Evolutionary conservation across 768 basidiomycete genomes (phyloP), one percentile per base, ranked within the genome.

Genomic region (Lactarius psammicola): DNA sequence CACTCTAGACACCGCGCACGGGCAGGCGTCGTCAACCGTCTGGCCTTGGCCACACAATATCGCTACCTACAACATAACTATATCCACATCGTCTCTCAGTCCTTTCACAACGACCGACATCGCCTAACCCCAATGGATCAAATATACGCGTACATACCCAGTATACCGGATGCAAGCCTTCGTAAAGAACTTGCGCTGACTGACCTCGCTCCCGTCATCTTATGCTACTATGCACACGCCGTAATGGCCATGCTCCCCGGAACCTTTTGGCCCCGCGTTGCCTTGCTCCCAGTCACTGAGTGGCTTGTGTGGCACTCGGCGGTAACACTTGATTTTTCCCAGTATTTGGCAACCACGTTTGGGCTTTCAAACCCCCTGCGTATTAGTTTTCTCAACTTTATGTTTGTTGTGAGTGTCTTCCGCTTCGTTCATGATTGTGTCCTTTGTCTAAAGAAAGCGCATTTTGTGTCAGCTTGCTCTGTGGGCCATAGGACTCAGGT

Each of bases 221-320:
- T 62, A 28, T 56, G 59, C 31, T 68, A 68, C 63, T 68, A 68
- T 44, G 56, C 42, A 13, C 67, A 68, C 18, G 69, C 67, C 2
- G 51, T 68, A 17, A 58, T 68, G 60, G 69, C 57, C 36, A 64
- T 69, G 31, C 60, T 69, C 15, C 66, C 54, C 6, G 26, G 46
- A 15, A 69, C 69, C 0, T 62, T 53, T 20, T 44, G 56, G 38
- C 11, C 60, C 26, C 56, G 59, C 7, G 17, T 62, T 13, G 53
- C 60, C n/a, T 28, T 69, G 15, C 30, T 69, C 18, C 69, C 69
- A n/a, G 7, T 68, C 38, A 68, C 60, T 7, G 30, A 62, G n/a
- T 68, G 60, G 60, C 30, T 62, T 17, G 67, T 63, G 31, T 69
- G 60, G 59, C 11, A 20, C 28, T 40, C 58, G 11, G 63, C 34